Evolutionary conservation across 164 flowering plant species (phyloP).

Genomic region (Stephania cephalantha): DNA sequence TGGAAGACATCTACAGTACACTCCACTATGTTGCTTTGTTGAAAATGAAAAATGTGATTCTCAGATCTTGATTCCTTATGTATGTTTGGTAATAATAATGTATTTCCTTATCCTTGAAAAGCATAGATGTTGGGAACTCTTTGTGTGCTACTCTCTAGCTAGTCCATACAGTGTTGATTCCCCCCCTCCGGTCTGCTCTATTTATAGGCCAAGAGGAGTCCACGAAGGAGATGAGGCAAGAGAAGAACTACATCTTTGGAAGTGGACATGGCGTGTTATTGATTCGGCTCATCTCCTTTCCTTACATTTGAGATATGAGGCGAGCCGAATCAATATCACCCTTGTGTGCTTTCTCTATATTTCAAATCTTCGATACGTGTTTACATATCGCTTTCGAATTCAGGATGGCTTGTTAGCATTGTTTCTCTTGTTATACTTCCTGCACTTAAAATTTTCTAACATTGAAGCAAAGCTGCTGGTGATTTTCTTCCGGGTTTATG

Average conservation of each 20-base stretch:
- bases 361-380: neutral
- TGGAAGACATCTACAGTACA: neutral
- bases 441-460: neutral
- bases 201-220: neutral
- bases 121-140: neutral
- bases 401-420: neutral
- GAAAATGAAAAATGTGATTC: neutral
- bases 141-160: too few relatives aligned
- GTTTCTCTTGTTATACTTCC: neutral
- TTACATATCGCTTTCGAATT: neutral
- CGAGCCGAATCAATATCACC: slow-evolving; percentile 84
- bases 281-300: slow-evolving; percentile 38
- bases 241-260: slow-evolving; percentile 16
- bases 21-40: neutral
- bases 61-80: neutral
- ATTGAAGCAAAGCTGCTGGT: neutral
- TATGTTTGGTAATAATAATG: neutral
- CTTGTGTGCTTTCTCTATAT: slow-evolving; percentile 37
- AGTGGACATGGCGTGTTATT: slow-evolving; percentile 58
- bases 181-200: neutral
- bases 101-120: neutral
- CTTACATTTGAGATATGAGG: neutral
- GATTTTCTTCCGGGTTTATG: neutral
- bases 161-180: neutral
- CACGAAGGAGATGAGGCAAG: neutral